These are phyloP conservation scores for Teunomyces funiuensis DNA, from an alignment of 805 yeast genomes.

Conservation along the genomic window DNA sequence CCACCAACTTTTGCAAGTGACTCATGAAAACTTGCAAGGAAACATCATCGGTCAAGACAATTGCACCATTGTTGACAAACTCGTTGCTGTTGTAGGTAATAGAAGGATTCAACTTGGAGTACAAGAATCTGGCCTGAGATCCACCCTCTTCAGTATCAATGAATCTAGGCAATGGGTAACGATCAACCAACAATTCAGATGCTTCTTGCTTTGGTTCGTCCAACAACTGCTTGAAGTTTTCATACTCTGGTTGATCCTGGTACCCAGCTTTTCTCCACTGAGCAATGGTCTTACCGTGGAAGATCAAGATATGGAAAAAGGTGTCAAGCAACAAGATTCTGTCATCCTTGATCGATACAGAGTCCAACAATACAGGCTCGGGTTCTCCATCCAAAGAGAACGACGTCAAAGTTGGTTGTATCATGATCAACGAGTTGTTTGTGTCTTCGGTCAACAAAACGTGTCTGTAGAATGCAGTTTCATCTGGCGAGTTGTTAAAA, in stretches of 20 bases:
- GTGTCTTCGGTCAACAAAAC: slow-evolving; percentile 88
- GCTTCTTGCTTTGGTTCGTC: slow-evolving; percentile 93
- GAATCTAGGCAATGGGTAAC: slow-evolving; percentile 97
- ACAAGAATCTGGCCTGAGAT: slow-evolving; percentile 94
- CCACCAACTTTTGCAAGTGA: slow-evolving; percentile 90
- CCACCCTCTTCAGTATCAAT: slow-evolving; percentile 98
- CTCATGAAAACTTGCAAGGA: slow-evolving; percentile 92
- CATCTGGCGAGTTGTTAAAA: slow-evolving; percentile 98
- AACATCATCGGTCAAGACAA: slow-evolving; percentile 95
- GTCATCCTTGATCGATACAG: slow-evolving; percentile 88
- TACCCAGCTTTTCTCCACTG: slow-evolving; percentile 96
- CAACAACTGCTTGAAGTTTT: slow-evolving; percentile 79
- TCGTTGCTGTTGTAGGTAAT: slow-evolving; percentile 71
- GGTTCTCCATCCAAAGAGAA: slow-evolving; percentile 78
- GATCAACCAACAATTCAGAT: slow-evolving; percentile 82
- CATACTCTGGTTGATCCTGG: slow-evolving; percentile 88
- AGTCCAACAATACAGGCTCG: slow-evolving; percentile 88
- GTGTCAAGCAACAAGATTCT: slow-evolving; percentile 87
- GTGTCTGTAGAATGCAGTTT: slow-evolving; percentile 95
- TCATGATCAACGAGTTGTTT: slow-evolving; percentile 91
- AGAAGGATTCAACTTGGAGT: slow-evolving; percentile 93
- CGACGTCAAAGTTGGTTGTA: slow-evolving; percentile 92
- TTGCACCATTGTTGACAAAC: slow-evolving; percentile 55
- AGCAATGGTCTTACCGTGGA: slow-evolving; percentile 92
- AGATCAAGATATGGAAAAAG: slow-evolving; percentile 92